These are phyloP conservation scores for Ceratocystis huliohia DNA, from an alignment of 2,329 filamentous ascomycete species.

Conservation along the genomic window DNA sequence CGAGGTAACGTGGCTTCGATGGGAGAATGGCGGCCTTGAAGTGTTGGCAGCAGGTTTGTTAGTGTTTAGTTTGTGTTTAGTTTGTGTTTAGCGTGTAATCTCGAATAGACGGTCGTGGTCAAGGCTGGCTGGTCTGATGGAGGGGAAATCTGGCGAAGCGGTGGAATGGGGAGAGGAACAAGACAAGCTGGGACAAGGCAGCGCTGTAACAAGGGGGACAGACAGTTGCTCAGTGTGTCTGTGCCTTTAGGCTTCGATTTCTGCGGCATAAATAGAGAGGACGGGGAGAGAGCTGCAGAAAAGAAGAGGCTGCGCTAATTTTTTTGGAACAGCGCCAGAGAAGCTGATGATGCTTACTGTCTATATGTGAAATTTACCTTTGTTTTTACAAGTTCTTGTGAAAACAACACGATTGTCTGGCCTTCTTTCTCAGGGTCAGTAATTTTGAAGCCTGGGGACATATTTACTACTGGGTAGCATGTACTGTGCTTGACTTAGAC, in stretches of 20 bases:
- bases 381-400: no score
- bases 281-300: not conserved
- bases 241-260: not conserved
- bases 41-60: not conserved
- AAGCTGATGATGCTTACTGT: no score
- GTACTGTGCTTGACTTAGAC: not conserved
- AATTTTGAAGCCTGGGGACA: not conserved
- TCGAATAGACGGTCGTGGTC: conserved; percentile 7
- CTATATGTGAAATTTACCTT: no score
- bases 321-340: not conserved
- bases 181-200: not conserved
- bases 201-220: not conserved
- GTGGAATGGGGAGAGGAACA: not conserved
- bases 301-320: not conserved
- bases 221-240: not conserved
- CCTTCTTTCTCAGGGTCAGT: not conserved
- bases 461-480: not conserved
- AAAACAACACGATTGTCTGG: no score
- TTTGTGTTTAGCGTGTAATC: conserved; percentile 6
- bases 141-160: conserved; percentile 18
- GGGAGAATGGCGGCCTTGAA: not conserved
- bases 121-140: conserved; percentile 4
- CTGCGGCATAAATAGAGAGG: not conserved
- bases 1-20: conserved; percentile 1
- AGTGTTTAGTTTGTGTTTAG: not conserved